Evolutionary conservation across 371 early-diverging fungal genomes (phyloP).

Genomic region (Dichotomocladium elegans): DNA sequence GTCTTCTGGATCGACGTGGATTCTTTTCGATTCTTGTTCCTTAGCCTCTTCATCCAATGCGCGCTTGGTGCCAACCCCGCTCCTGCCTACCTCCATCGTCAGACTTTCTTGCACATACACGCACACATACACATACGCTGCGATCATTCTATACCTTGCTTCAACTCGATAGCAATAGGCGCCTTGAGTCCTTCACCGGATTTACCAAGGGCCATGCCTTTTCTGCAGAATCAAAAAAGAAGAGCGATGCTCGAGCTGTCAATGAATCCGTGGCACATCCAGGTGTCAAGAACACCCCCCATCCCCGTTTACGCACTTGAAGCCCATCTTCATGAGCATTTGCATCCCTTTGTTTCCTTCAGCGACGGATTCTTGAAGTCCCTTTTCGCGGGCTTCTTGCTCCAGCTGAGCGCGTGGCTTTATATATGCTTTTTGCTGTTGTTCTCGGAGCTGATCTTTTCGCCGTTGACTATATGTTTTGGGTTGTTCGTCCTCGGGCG

Average conservation of each 20-base stretch:
- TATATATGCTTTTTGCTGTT: constrained; percentile 36
- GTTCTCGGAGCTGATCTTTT: constrained; percentile 42
- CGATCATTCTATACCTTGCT: constrained; percentile 19
- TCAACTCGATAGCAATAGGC: constrained; percentile 49
- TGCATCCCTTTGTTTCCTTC: constrained; percentile 63
- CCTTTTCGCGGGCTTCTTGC: constrained; percentile 53
- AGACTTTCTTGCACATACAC: no score
- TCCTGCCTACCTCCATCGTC: constrained; percentile 11
- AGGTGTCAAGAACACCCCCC: neutral
- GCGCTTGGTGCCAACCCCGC: constrained; percentile 46
- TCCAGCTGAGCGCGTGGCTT: constrained; percentile 44
- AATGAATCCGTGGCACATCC: no score
- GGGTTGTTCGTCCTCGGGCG: constrained; percentile 22
- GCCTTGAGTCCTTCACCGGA: constrained; percentile 23
- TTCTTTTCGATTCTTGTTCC: constrained; percentile 20
- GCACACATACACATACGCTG: neutral
- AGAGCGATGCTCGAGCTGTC: neutral
- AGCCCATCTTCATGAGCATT: constrained; percentile 71
- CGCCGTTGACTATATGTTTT: constrained; percentile 45
- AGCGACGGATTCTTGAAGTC: constrained; percentile 41
- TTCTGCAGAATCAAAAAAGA: constrained; percentile 18
- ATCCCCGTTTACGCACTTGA: constrained; percentile 39
- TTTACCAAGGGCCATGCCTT: constrained; percentile 43
- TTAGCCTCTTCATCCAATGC: constrained; percentile 43
- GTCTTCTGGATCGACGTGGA: constrained; percentile 33